Percentiles rank a stretch among this genome's conserved stretches.
Evolutionary conservation across 805 yeast genomes (phyloP).

Genomic region (Candida maesae): DNA sequence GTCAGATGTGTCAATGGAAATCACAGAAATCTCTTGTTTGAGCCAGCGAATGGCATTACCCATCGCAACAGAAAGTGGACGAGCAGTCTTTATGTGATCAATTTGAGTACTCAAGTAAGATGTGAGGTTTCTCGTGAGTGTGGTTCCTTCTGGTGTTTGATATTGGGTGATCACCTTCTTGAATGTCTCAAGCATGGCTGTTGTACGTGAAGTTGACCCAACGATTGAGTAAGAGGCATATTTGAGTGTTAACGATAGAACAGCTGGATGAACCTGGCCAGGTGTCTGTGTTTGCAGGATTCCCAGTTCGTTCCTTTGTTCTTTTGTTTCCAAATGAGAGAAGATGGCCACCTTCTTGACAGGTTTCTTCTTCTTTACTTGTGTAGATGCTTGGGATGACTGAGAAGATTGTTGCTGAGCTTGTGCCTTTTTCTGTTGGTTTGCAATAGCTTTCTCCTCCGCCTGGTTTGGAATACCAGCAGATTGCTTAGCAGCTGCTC

Average conservation of each 20-base stretch:
- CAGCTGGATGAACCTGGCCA: constrained; percentile 76
- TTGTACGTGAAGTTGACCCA: constrained; percentile 85
- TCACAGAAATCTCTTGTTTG: constrained; percentile 84
- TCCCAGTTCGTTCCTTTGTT: constrained; percentile 52
- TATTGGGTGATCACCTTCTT: constrained; percentile 76
- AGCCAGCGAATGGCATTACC: constrained; percentile 98
- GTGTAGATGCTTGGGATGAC: background rate
- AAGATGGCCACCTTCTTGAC: constrained; percentile 56
- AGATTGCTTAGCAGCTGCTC: constrained; percentile 82
- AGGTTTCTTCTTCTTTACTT: constrained; percentile 37
- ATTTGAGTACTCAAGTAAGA: constrained; percentile 88
- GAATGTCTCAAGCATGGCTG: constrained; percentile 81
- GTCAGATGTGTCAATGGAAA: constrained; percentile 63
- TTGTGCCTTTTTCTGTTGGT: constrained; percentile 38
- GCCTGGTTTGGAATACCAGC: constrained; percentile 47
- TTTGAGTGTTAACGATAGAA: constrained; percentile 72
- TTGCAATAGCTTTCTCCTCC: constrained; percentile 31
- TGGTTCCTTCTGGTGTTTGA: constrained; percentile 78
- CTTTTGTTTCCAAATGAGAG: constrained; percentile 77
- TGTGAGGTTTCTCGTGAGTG: constrained; percentile 83
- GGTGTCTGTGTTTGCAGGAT: constrained; percentile 22
- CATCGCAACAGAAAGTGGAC: constrained; percentile 92
- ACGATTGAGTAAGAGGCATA: constrained; percentile 81
- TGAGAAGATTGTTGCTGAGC: constrained; percentile 22
- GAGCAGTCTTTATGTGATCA: constrained; percentile 83